A percentile compares a stretch with the other conserved stretches of the same genome.
Conservation (phyloP, 441 rosid genomes). For the Jatropha podagrica region DNA sequence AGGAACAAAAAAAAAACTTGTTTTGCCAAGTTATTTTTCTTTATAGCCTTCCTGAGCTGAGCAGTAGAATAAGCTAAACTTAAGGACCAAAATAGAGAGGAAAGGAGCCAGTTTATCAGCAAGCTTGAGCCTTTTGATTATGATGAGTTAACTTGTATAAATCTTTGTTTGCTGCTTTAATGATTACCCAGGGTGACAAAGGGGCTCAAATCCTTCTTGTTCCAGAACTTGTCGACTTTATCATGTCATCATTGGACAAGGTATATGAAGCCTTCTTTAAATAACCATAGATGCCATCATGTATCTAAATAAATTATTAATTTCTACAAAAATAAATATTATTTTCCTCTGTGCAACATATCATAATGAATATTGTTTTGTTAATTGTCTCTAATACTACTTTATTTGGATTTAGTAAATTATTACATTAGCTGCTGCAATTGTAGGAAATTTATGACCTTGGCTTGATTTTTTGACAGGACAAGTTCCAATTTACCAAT, state of each 20-base stretch:
- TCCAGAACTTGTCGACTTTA: slow-evolving; percentile 84
- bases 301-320: not conserved
- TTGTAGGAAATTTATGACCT: not conserved
- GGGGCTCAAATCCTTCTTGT: slow-evolving; percentile 84
- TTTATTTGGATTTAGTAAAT: not conserved
- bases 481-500: not conserved
- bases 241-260: slow-evolving; percentile 75
- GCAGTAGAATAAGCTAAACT: not conserved
- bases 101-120: not conserved
- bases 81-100: not conserved
- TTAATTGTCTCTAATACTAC: not conserved
- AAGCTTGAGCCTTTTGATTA: not conserved
- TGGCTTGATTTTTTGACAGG: not conserved
- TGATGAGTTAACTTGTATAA: too few relatives aligned
- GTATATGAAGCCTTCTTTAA: slow-evolving; percentile 34
- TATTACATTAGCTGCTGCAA: not conserved
- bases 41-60: not conserved
- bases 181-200: slow-evolving; percentile 59
- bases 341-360: not conserved
- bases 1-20: not conserved
- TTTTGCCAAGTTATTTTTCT: not conserved
- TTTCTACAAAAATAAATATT: not conserved
- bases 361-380: not conserved
- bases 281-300: not conserved
- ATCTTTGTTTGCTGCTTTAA: slow-evolving; percentile 6